Percentiles rank a stretch among this genome's conserved stretches.
These are phyloP conservation scores for Penicillium fimorum DNA, from an alignment of 495 filamentous ascomycete species.

Conservation along the genomic window DNA sequence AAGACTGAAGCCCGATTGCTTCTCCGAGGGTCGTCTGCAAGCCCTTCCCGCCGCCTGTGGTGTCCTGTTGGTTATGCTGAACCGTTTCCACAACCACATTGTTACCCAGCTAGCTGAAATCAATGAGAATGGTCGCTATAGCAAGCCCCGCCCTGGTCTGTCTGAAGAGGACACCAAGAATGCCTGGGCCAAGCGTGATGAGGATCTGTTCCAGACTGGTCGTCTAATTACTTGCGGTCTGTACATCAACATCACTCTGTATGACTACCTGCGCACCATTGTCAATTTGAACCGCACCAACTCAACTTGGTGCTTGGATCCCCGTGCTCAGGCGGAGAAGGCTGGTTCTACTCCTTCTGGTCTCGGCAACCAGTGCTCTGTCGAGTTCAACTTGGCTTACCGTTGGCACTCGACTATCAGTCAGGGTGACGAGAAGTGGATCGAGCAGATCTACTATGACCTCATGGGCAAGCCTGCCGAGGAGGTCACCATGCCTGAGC, in stretches of 20 bases:
- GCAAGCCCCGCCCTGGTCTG: constrained; percentile 51
- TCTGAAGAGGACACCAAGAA: constrained; percentile 50
- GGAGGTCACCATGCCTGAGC: constrained; percentile 50
- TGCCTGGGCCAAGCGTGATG: constrained; percentile 72
- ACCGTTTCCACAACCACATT: constrained; percentile 76
- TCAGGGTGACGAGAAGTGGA: constrained; percentile 64
- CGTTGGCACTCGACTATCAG: constrained; percentile 69
- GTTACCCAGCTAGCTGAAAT: constrained; percentile 65
- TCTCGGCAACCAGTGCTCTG: constrained; percentile 66
- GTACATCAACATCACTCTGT: constrained; percentile 80
- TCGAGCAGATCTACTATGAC: constrained; percentile 53
- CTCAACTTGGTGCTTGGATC: constrained; percentile 72
- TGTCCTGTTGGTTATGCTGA: constrained; percentile 57
- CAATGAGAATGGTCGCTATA: constrained; percentile 72
- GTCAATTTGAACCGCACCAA: constrained; percentile 76
- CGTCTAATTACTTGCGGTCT: constrained; percentile 76
- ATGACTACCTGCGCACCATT: constrained; percentile 83
- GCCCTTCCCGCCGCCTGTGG: constrained; percentile 57
- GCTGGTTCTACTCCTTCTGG: constrained; percentile 62
- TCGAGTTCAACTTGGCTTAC: constrained; percentile 73
- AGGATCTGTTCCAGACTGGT: constrained; percentile 82
- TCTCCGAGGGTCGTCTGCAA: constrained; percentile 54
- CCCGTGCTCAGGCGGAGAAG: constrained; percentile 45
- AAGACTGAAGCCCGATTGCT: constrained; percentile 57
- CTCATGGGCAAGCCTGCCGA: constrained; percentile 56